Evolutionary conservation across 768 basidiomycete genomes (phyloP), one percentile per base, ranked within the genome.

Genomic region (Steccherinum ochraceum): DNA sequence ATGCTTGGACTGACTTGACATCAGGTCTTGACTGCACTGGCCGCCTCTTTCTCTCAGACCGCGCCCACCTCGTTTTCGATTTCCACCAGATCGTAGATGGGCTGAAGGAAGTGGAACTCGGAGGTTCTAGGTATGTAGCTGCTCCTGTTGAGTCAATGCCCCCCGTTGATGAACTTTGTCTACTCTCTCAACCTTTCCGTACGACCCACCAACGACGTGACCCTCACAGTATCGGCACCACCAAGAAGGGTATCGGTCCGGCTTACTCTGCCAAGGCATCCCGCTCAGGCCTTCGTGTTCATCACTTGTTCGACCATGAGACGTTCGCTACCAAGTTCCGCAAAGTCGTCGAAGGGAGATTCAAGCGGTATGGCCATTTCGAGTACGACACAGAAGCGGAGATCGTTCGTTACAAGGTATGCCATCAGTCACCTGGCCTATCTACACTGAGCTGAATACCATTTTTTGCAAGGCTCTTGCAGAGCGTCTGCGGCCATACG

Each of bases 21-120:
- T 18, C 49, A 96, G 94, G 95, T 18, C 80, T 99, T 40, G 77
- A 87, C 61, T 95, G 91, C 69, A 79, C 80, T 11, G 78, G 79
- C 52, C 84, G 96, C 26, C 70, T 99, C 18, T 88, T 96, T 66
- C 77, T 99, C 58, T 98, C 95, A 21, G 93, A 98, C 70, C 86
- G 96, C 56, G 92, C 96, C 3, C 92, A 95, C 56, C 84, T 99
- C 54, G 96, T 99, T 26, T 93, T 99, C 63, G 96, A 98, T 66
- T 98, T 99, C 68, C 96, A 99, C 70, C 96, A 99, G 73, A 97
- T 98, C 62, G 96, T 98, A 24, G 96, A 99, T 64, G 96, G 96
- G 4, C 72, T 99, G 62, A 99, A 98, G 67, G 96, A 99, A 67
- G 91, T 93, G 35, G 96, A 98, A 66, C 80, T 98, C 20, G 96